Percentiles rank a stretch among this genome's conserved stretches.
Conservation (phyloP, 192 early-diverging fungal species). For the Chytriomyces sp. region DNA sequence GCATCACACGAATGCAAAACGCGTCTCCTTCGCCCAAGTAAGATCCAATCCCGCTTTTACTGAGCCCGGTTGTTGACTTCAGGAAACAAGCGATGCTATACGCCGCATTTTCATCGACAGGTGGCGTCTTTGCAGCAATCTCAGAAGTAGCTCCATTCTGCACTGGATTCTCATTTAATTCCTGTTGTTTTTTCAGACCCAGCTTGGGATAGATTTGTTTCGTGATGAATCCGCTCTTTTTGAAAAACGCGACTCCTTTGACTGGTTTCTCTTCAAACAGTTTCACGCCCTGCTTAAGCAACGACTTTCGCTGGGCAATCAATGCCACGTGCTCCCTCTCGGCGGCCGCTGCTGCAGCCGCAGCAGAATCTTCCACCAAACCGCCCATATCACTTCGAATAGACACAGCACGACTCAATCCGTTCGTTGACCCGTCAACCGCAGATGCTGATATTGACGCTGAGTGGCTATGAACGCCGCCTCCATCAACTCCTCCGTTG, state of each 20-base stretch:
- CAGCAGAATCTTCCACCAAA: background rate
- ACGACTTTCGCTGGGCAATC: conserved; percentile 55
- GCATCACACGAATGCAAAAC: conserved; percentile 63
- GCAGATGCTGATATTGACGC: background rate
- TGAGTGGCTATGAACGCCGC: background rate
- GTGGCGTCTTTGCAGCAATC: background rate
- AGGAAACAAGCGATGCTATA: conserved; percentile 57
- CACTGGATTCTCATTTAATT: background rate
- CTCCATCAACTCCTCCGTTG: background rate
- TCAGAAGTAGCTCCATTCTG: background rate
- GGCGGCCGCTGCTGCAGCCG: conserved; percentile 26
- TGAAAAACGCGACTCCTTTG: conserved; percentile 57
- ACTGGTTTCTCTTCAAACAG: conserved; percentile 61
- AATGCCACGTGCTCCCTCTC: conserved; percentile 45
- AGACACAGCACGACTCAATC: background rate
- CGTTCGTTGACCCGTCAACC: background rate
- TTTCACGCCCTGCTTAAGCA: conserved; percentile 48
- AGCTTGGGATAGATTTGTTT: background rate
- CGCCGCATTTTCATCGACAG: conserved; percentile 35
- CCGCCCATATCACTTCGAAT: conserved; percentile 29
- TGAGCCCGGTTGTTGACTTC: conserved; percentile 46
- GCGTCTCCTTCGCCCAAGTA: conserved; percentile 62
- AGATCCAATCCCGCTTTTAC: conserved; percentile 64
- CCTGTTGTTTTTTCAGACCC: too few relatives aligned
- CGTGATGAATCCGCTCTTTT: conserved; percentile 52